Base-by-base conservation (phyloP, 208 protist species). In the Angomonas ambiguus region DNA sequence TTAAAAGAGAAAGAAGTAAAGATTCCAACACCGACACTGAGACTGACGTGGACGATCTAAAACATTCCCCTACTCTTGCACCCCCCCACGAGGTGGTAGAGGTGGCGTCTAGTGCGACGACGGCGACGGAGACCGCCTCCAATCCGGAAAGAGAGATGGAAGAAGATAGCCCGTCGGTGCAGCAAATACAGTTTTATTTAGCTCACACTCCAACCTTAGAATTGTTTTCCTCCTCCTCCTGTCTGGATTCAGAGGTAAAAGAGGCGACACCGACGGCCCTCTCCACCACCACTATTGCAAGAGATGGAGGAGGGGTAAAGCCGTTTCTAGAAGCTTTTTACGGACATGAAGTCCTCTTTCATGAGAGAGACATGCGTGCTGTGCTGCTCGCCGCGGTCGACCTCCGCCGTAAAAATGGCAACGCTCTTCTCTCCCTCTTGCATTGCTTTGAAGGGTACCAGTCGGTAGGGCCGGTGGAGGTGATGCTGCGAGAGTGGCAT, bases 391-490 rank as follows among this genome's bases (percentile, higher is more conserved):
- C 72, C 2, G 77, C 72, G 2, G 16, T 57, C 2, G 4, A 35
- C 1, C 28, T 78, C 22, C 18, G 33, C 3, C 69, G 69, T 0
- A n/a, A 31, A 1, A 51, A 59, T n/a, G n/a, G n/a, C 32, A 76
- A 72, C 0, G 25, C 53, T 2, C 53, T 45, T n/a, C 11, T n/a
- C 38, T 16, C 11, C 16, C 38, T 45, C 8, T 65, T 79, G 2
- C 5, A 2, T 1, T 73, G 74, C 0, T 87, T 83, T 48, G 53
- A 48, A 0, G 77, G 74, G 0, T 81, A 76, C 62, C 57, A 53
- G n/a, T 66, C 83, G 0, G 70, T 73, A 3, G 80, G 80, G 0
- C 76, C 80, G 0, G 68, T 81, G 24, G 80, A 80, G 38, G 20
- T 80, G 22, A 64, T 67, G 0, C 3, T 64, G 62, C 28, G 56